Evolutionary conservation across 345 rosid genomes (phyloP).

Genomic region (Gossypioides kirkii): DNA sequence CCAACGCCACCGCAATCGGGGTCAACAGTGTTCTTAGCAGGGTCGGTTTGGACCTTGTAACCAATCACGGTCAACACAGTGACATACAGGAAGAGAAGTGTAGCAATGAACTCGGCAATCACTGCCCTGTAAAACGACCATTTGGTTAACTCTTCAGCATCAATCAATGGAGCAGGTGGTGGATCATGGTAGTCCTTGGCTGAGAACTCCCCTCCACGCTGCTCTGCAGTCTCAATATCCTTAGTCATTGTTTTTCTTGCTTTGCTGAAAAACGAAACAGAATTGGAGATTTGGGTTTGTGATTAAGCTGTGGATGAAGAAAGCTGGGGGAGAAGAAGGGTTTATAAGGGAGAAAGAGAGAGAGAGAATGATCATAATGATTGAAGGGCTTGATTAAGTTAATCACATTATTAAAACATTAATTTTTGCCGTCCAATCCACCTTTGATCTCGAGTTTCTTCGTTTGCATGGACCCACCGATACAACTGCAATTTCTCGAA

Average conservation of each 20-base stretch:
- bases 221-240: slow-evolving; percentile 40
- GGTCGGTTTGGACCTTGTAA: slow-evolving; percentile 53
- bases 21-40: slow-evolving; percentile 8
- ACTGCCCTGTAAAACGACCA: slow-evolving; percentile 81
- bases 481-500: slow-evolving; percentile 2
- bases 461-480: slow-evolving; percentile 24
- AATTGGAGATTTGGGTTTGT: not conserved
- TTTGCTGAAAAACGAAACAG: not conserved
- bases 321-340: slow-evolving; percentile 2
- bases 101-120: slow-evolving; percentile 83
- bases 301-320: not conserved
- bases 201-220: slow-evolving; percentile 33
- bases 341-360: slow-evolving; percentile 17
- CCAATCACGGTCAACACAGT: slow-evolving; percentile 76
- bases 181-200: slow-evolving; percentile 70
- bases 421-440: slow-evolving; percentile 14
- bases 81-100: slow-evolving; percentile 72
- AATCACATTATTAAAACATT: not conserved
- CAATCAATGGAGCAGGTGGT: slow-evolving; percentile 65
- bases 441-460: slow-evolving; percentile 14
- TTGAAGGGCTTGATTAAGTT: not conserved
- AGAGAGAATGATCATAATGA: slow-evolving; percentile 8
- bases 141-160: slow-evolving; percentile 46
- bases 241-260: slow-evolving; percentile 33
- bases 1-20: slow-evolving; percentile 72